phyloP scores from a whole-genome alignment of 2,329 filamentous ascomycete species.

The Teratosphaeria nubilosa region DNA sequence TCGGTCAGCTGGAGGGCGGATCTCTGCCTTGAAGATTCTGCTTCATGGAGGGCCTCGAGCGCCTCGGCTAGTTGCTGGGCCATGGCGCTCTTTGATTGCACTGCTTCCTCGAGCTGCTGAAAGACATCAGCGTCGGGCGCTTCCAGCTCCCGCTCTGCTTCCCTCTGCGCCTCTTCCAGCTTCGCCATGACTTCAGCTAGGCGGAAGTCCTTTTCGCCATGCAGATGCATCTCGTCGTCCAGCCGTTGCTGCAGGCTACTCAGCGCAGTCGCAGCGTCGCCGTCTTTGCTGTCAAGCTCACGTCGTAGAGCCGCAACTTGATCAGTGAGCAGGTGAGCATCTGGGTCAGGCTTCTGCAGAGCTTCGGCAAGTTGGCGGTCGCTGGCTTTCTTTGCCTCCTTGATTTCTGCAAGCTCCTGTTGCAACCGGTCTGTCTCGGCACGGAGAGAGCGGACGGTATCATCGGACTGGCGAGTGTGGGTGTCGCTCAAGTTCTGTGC shows the following conservation, averaged over 20 bases:
- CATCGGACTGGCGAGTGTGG: too few species aligned
- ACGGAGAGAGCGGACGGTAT: too few species aligned
- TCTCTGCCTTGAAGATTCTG: not conserved
- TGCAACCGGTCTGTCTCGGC: not conserved
- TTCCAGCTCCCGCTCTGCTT: not conserved
- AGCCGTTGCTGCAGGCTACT: not conserved
- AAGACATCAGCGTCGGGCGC: not conserved
- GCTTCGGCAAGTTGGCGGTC: not conserved
- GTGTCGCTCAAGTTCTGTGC: too few species aligned
- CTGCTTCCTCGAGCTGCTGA: not conserved
- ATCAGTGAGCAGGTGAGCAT: not conserved
- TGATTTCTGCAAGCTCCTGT: not conserved
- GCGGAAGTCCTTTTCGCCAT: not conserved
- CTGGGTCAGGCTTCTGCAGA: not conserved
- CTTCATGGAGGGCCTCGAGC: not conserved
- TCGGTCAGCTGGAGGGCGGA: not conserved
- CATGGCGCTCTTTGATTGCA: not conserved
- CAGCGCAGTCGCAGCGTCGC: not conserved
- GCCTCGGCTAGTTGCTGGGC: not conserved
- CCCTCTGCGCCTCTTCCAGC: not conserved
- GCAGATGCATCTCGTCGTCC: not conserved
- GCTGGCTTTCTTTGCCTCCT: not conserved
- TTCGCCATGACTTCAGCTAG: not conserved
- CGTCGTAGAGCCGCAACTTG: not conserved
- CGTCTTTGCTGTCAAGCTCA: not conserved